Evolutionary conservation across 2,329 filamentous ascomycete genomes (phyloP).

Genomic region (Venturia asperata): DNA sequence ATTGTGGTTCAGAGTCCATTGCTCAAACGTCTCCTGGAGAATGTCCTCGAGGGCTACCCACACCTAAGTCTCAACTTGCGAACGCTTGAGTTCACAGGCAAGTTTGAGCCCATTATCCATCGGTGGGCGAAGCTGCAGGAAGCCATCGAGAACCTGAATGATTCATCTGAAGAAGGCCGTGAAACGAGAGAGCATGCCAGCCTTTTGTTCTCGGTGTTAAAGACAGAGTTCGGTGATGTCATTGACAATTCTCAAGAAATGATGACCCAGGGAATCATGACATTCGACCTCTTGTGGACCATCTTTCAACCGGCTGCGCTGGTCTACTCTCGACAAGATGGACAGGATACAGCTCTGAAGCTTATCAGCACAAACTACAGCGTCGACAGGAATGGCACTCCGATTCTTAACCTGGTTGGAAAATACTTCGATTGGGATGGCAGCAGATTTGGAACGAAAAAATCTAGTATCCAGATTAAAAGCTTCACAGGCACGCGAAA

Average conservation of each 20-base stretch:
- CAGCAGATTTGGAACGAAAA: conserved; percentile 28
- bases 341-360: conserved; percentile 30
- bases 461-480: conserved; percentile 25
- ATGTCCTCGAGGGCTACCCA: conserved; percentile 29
- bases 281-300: conserved; percentile 40
- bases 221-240: conserved; percentile 24
- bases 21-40: conserved; percentile 28
- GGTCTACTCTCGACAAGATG: conserved; percentile 26
- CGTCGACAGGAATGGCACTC: conserved; percentile 21
- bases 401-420: conserved; percentile 23
- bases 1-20: conserved; percentile 32
- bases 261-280: conserved; percentile 35
- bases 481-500: conserved; percentile 35
- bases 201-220: conserved; percentile 29
- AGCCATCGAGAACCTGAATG: conserved; percentile 49
- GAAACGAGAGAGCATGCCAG: conserved; percentile 27
- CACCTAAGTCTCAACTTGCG: conserved; percentile 34
- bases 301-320: conserved; percentile 36
- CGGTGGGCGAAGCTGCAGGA: conserved; percentile 47
- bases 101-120: conserved; percentile 33
- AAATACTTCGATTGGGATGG: conserved; percentile 35
- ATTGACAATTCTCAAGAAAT: conserved; percentile 25
- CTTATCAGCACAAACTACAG: conserved; percentile 23
- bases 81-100: conserved; percentile 28
- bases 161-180: conserved; percentile 33